Evolutionary conservation across 1,284 basidiomycete genomes (phyloP).

Genomic region (Vanrija sp.): DNA sequence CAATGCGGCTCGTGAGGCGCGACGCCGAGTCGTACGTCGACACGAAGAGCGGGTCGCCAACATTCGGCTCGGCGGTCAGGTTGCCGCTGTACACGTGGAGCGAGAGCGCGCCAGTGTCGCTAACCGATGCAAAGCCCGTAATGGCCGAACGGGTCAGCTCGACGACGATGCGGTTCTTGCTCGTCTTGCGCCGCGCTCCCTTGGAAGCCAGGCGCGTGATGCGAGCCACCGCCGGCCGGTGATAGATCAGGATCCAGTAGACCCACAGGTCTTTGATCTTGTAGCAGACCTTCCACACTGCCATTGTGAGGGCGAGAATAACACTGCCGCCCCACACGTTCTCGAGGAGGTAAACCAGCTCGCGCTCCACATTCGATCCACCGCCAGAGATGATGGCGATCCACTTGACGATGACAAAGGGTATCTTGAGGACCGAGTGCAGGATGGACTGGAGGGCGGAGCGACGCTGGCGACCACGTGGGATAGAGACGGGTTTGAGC

Average conservation of each 20-base stretch:
- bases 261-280: conserved; percentile 4
- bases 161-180: conserved; percentile 3
- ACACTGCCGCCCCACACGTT: not conserved
- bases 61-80: not conserved
- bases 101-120: not conserved
- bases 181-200: conserved; percentile 7
- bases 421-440: not conserved
- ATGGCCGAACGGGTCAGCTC: conserved; percentile 4
- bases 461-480: not conserved
- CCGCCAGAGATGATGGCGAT: conserved; percentile 8
- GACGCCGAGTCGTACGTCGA: conserved; percentile 2
- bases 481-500: conserved; percentile 1
- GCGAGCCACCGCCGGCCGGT: conserved; percentile 1
- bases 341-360: conserved; percentile 6
- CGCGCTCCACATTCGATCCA: conserved; percentile 5
- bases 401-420: conserved; percentile 9
- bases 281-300: conserved; percentile 7
- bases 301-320: not conserved
- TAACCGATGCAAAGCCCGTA: conserved; percentile 3
- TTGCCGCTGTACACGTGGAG: not conserved
- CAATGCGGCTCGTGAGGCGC: conserved; percentile 2
- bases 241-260: conserved; percentile 7
- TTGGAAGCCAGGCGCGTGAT: conserved; percentile 4
- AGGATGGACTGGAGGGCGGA: not conserved
- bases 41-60: conserved; percentile 1